Base-by-base conservation (phyloP, 495 filamentous ascomycete species). In the Hyphodiscus hymeniophilus region DNA sequence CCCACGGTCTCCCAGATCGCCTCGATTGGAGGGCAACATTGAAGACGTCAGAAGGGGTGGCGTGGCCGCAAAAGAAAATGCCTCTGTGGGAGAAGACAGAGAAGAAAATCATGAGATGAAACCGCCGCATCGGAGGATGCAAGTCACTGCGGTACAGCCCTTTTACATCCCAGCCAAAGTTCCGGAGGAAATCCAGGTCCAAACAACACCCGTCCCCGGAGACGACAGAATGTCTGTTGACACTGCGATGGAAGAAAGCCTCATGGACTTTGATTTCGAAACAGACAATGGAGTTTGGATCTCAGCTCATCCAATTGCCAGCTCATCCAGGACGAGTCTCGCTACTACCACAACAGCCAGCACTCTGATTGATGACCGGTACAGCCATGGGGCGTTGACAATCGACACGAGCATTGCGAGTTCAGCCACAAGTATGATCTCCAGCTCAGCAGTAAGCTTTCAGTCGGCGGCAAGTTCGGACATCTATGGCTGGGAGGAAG, bases 51-150 rank as follows among this genome's bases (percentile, higher is more conserved):
- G 41, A 49, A 66, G 61, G 66, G 59, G 59, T 60, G 69, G 64
- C 67, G 67, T 74, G 73, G 68, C 73, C 74, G 74, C 70, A 68
- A 76, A 74, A 72, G 63, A 44, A 56, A 44, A 47, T 32, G 35
- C 18, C 34, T 45, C 44, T 40, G 35, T 26, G 55, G 45, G 42
- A 54, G 42, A 23, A 31, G 30, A 32, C 35, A 21, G 51, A 34
- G 33, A 50, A 46, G 36, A 60, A 62, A 45, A 61, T 56, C 42
- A 52, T 64, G 38, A 60, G 56, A 30, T 43, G 62, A 28, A 59
- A 60, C 44, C 36, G 60, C 11, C 56, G 61, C 16, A 62, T 41
- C 31, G 35, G 50, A 38, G 51, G 54, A 23, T 60, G 62, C 16
- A 65, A 59, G 51, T 57, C 57, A 38, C 54, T 64, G 20, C 21